phyloP scores from a whole-genome alignment of 2,329 filamentous ascomycete genomes.

The Lachnellula willkommii region DNA sequence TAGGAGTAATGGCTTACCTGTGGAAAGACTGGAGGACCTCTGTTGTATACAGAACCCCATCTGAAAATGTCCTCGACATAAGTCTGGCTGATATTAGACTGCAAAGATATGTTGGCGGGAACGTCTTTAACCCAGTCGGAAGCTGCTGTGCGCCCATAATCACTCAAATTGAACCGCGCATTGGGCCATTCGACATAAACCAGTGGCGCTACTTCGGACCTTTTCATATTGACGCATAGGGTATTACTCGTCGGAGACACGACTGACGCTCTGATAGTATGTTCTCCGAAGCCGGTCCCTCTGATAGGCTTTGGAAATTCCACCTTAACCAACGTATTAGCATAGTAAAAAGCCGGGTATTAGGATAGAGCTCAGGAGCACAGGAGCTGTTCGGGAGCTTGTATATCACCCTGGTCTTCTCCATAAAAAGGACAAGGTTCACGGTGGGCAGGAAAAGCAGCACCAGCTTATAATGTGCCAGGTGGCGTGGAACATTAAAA shows the following conservation, averaged over 20 bases:
- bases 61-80: conserved; percentile 4
- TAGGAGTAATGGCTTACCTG: neutral
- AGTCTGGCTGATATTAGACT: conserved; percentile 3
- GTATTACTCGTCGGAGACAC: conserved; percentile 10
- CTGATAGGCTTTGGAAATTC: neutral
- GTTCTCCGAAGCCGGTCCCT: conserved; percentile 9
- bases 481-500: too few relatives aligned
- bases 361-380: too few relatives aligned
- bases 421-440: too few relatives aligned
- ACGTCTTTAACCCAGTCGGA: neutral
- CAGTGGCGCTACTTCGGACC: conserved; percentile 6
- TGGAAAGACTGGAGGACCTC: conserved; percentile 4
- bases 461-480: too few relatives aligned
- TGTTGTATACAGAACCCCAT: conserved; percentile 4
- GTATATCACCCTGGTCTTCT: too few relatives aligned
- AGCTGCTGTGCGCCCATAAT: neutral
- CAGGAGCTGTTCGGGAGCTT: too few relatives aligned
- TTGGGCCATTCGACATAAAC: conserved; percentile 10
- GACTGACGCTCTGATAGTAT: conserved; percentile 6
- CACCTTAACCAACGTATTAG: too few relatives aligned
- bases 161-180: neutral
- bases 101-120: neutral
- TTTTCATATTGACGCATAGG: conserved; percentile 9
- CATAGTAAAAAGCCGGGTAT: too few relatives aligned
- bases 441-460: too few relatives aligned